A percentile compares a stretch with the other conserved stretches of the same genome.
phyloP scores from a whole-genome alignment of 176 grass and related monocot species.

The Paspalum notatum region DNA sequence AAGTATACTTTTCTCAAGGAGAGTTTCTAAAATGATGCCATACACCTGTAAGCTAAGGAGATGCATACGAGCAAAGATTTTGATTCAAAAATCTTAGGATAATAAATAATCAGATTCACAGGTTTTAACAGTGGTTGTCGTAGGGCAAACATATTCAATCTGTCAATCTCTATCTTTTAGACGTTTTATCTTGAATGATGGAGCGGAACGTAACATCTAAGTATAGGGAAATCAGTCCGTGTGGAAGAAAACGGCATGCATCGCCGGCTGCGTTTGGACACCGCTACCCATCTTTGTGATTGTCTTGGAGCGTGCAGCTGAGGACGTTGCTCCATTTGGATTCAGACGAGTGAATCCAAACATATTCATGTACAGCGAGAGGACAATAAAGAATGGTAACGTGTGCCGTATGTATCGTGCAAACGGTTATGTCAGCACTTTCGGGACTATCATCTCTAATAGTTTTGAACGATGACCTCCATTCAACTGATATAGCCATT shows the following conservation, averaged over 20 bases:
- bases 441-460: background rate
- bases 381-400: background rate
- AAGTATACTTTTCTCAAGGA: background rate
- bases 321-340: constrained; percentile 30
- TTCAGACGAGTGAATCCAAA: constrained; percentile 14
- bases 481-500: no score
- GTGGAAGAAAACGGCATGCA: constrained; percentile 16
- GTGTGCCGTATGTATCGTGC: background rate
- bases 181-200: background rate
- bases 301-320: background rate
- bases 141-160: background rate
- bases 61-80: background rate
- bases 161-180: background rate
- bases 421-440: background rate
- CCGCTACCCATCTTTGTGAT: background rate
- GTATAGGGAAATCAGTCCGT: constrained; percentile 28
- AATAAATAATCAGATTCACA: background rate
- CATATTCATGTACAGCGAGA: background rate
- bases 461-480: no score
- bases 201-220: background rate
- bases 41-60: background rate
- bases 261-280: constrained; percentile 42
- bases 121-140: background rate
- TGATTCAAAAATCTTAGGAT: background rate
- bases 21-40: background rate